Base-by-base conservation (phyloP, 495 filamentous ascomycete genomes). In the Aspergillus taichungensis region DNA sequence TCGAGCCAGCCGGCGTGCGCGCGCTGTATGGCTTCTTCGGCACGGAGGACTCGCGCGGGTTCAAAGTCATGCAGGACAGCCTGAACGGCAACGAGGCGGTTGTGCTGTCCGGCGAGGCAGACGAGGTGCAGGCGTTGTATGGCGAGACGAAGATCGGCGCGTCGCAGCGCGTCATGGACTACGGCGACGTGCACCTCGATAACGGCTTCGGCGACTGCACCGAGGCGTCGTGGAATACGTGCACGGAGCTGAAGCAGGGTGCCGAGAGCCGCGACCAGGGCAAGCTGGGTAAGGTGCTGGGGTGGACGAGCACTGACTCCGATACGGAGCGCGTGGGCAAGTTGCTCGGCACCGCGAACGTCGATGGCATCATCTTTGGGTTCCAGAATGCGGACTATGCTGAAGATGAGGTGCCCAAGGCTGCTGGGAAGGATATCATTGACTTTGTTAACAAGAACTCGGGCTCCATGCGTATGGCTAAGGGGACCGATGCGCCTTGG, bases 291-390 rank as follows among this genome's bases (percentile, higher is more conserved):
- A 35, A 40, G 30, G 45, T 47, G 7, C 32, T 47, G 12, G 18
- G 9, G 2, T 47, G 45, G 45, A 47, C 31, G 11, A 47, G 37
- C 8, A 18, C 30, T 1, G n/a, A 35, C 10, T 32, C 31, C 14
- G 31, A 36, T 9, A 29, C 13, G 0, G 18, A 35, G 18, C n/a
- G 28, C 9, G 45, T 41, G 37, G 0, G 11, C 8, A 7, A 35
- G 37, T 6, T 47, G 13, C 14, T 47, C 3, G 6, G 9, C 10
- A 27, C 28, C 8, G 45, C 37, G 2, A 13, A 9, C 5, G 30
- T 47, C 6, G 45, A 47, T 30, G 37, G 45, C 1, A n/a, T 47
- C n/a, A 47, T 47, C n/a, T 41, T 41, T 30, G 45, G 45, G 2
- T 28, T 40, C 10, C 12, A 14, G 29, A 27, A 13, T 34, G 29